Conservation (phyloP, 208 protist species). For the Trichomonas tenax region DNA sequence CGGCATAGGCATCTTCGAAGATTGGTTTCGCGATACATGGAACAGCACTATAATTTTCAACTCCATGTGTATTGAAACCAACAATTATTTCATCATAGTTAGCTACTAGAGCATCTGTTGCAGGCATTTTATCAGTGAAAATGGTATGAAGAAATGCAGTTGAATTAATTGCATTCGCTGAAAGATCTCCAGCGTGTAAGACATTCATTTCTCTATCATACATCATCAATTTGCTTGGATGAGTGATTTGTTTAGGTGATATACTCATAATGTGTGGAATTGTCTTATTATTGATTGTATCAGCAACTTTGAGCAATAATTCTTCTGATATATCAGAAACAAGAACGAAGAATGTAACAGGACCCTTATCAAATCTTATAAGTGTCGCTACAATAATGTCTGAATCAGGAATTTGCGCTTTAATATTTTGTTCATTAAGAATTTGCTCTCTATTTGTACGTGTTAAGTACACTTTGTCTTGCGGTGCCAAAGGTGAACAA, state of each 20-base stretch:
- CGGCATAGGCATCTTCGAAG: neutral
- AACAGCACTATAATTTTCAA: neutral
- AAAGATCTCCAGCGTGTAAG: neutral
- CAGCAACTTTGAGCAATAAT: neutral
- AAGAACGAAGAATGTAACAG: neutral
- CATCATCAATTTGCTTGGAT: neutral
- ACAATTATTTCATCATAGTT: neutral
- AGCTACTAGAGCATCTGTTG: neutral
- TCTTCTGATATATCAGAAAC: neutral
- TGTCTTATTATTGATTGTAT: neutral
- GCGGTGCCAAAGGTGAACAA: neutral
- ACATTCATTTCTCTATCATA: neutral
- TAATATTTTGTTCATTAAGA: neutral
- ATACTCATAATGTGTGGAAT: neutral
- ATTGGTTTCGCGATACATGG: neutral
- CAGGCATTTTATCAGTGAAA: neutral
- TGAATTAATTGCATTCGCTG: neutral
- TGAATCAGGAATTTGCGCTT: neutral
- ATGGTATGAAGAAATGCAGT: neutral
- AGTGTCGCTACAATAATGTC: neutral
- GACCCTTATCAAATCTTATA: neutral
- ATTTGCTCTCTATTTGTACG: neutral
- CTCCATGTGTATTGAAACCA: neutral
- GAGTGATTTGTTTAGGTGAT: neutral
- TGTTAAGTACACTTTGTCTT: neutral